phyloP scores from a whole-genome alignment of 768 basidiomycete genomes.

The Aureoboletus auriporus region DNA sequence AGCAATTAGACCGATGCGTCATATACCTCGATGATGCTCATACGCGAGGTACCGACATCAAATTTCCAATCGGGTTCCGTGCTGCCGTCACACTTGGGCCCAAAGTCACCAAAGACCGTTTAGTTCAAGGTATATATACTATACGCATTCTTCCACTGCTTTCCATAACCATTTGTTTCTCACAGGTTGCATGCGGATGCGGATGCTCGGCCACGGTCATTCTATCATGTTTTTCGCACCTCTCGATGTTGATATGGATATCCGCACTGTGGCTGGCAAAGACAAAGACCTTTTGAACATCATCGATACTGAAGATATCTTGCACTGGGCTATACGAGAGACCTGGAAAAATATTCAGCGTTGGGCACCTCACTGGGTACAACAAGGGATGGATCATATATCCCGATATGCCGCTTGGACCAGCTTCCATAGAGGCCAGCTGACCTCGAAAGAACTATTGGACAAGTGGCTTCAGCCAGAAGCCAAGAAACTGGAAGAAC shows the following conservation, averaged over 20 bases:
- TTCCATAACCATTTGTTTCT: neutral
- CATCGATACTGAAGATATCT: slow-evolving; percentile 26
- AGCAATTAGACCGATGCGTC: slow-evolving; percentile 38
- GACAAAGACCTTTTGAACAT: neutral
- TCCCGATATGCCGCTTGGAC: slow-evolving; percentile 12
- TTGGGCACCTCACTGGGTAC: slow-evolving; percentile 37
- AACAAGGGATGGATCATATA: slow-evolving; percentile 27
- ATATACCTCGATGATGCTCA: slow-evolving; percentile 55
- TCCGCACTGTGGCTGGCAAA: slow-evolving; percentile 6
- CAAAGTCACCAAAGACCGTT: slow-evolving; percentile 48
- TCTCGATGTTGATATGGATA: neutral
- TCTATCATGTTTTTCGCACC: neutral
- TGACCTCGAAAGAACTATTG: neutral
- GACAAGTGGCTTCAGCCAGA: slow-evolving; percentile 36
- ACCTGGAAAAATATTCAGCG: slow-evolving; percentile 38
- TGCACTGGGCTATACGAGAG: slow-evolving; percentile 41
- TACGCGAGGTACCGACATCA: slow-evolving; percentile 46
- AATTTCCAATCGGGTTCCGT: slow-evolving; percentile 36
- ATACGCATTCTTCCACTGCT: too few relatives aligned
- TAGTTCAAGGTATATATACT: slow-evolving; percentile 39
- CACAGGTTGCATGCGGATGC: neutral
- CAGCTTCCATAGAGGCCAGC: neutral
- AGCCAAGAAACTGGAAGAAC: slow-evolving; percentile 30
- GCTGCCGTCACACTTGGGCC: slow-evolving; percentile 34
- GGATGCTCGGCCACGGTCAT: neutral